Evolutionary conservation across 202 grass and related monocot species (phyloP).

Genomic region (Dendrocalamus latiflorus): DNA sequence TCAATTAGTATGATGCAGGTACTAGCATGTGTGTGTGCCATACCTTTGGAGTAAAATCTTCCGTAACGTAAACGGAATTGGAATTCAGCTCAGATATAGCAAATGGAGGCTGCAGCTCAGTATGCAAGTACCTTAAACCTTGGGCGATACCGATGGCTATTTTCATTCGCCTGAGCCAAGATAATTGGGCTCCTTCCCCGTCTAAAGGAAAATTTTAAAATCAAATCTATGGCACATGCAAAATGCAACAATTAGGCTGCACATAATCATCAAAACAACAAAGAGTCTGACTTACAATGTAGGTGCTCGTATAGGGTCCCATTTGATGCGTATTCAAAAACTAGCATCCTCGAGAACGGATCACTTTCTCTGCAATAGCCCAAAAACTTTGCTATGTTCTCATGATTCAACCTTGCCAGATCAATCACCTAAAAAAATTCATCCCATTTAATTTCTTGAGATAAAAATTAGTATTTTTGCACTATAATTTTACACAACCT

Average conservation of each 20-base stretch:
- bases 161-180: slow-evolving; percentile 94
- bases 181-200: slow-evolving; percentile 65
- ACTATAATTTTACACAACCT: background rate
- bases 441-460: slow-evolving; percentile 8
- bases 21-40: background rate
- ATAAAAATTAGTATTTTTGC: background rate
- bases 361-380: slow-evolving; percentile 94
- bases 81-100: slow-evolving; percentile 73
- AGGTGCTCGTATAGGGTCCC: slow-evolving; percentile 91
- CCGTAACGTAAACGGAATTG: slow-evolving; percentile 62
- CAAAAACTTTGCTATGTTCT: slow-evolving; percentile 77
- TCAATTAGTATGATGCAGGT: background rate
- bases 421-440: slow-evolving; percentile 48
- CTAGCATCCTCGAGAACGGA: slow-evolving; percentile 85
- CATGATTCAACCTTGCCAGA: slow-evolving; percentile 78
- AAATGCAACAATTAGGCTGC: background rate
- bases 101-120: slow-evolving; percentile 65
- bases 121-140: slow-evolving; percentile 78
- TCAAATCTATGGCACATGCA: background rate
- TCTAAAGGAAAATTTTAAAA: slow-evolving; percentile 37
- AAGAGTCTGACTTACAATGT: slow-evolving; percentile 55
- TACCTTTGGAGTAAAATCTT: slow-evolving; percentile 94
- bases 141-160: slow-evolving; percentile 75
- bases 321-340: slow-evolving; percentile 95
- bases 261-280: background rate